Percentiles rank a stretch among this genome's conserved stretches.
These are phyloP conservation scores for Talaromyces islandicus DNA, from an alignment of 2,329 filamentous ascomycete species.

Conservation along the genomic window DNA sequence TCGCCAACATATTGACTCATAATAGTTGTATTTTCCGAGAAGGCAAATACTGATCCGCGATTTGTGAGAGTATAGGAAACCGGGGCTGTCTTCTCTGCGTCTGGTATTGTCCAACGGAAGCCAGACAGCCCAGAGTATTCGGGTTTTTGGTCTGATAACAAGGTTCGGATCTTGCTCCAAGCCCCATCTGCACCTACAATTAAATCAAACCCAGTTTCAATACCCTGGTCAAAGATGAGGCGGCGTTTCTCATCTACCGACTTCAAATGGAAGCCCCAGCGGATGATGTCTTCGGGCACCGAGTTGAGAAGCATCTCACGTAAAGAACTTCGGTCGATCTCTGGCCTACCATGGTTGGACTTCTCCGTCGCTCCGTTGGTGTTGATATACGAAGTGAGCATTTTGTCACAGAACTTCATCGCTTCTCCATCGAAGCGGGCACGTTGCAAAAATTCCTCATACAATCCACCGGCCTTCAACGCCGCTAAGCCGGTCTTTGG, in stretches of 20 bases:
- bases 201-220: constrained; percentile 15
- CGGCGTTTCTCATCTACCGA: neutral
- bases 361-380: neutral
- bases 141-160: constrained; percentile 16
- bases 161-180: constrained; percentile 19
- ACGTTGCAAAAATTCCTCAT: neutral
- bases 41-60: constrained; percentile 16
- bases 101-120: constrained; percentile 13
- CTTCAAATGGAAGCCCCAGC: constrained; percentile 17
- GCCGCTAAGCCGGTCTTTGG: neutral
- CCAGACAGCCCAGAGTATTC: constrained; percentile 16
- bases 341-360: constrained; percentile 13
- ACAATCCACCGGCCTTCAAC: neutral
- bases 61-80: constrained; percentile 8
- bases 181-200: constrained; percentile 22
- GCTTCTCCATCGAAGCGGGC: neutral
- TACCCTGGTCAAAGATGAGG: constrained; percentile 9
- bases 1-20: constrained; percentile 18
- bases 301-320: constrained; percentile 17
- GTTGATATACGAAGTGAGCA: neutral
- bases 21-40: constrained; percentile 10
- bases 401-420: neutral
- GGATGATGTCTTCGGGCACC: constrained; percentile 14
- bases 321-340: constrained; percentile 20
- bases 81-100: constrained; percentile 15